Base-by-base conservation (phyloP, 345 rosid genomes). In the Citrus sp. region DNA sequence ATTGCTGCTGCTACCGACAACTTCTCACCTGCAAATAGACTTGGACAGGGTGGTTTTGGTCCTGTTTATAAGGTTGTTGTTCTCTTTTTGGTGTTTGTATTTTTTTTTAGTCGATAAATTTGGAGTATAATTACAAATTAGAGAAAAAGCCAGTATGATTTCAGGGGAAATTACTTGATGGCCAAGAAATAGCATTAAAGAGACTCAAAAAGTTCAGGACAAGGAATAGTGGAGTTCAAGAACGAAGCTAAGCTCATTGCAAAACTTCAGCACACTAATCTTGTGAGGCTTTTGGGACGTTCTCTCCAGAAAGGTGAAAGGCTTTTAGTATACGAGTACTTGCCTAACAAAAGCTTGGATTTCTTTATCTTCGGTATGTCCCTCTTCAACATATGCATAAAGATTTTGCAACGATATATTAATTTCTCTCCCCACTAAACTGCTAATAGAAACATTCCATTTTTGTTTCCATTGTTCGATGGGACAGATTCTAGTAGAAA, bases 1-100 rank as follows among this genome's bases (percentile, higher is more conserved):
- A 25, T 60, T 37, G 67, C 35, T 24, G 62, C 54, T n/a, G 70
- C 77, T 7, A 74, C 77, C 2, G 18, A 74, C 21, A 27, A 74
- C 30, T 62, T 74, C 38, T 61, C 60, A 27, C 13, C 56, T 2
- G 10, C 30, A 28, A 74, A 62, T 42, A 74, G 66, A 22, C 69
- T 74, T 10, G 78, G 78, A 62, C 27, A 74, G 22, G 78, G 78
- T 37, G 67, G 76, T 35, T 73, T 55, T 58, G 76, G 76, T 16
- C 55, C 76, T 5, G 67, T 73, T 34, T 73, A 73, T 59, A 46
- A 46, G 51, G 51, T 46, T 10, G 3, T 38, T 38, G 0, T 38
- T 38, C 42, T 38, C 42, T 38, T 8, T 38, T 8, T 38, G 42
- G 10, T 40, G 49, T 0, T 42, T 42, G 13, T 10, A 9, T 2